Evolutionary conservation across 2,329 filamentous ascomycete genomes (phyloP).

Genomic region (Tolypocladium album): DNA sequence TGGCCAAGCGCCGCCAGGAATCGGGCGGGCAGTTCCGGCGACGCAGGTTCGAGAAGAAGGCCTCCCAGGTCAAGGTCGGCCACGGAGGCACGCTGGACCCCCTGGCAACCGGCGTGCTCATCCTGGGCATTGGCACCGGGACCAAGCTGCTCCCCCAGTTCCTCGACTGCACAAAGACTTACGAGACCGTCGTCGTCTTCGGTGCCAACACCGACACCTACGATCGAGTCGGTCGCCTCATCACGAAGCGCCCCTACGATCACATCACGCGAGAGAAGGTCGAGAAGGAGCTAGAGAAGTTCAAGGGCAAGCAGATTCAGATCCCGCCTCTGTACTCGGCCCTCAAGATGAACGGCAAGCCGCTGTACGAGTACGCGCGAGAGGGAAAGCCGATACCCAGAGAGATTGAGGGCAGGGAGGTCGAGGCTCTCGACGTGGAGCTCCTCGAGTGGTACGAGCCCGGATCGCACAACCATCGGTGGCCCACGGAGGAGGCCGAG

Average conservation of each 20-base stretch:
- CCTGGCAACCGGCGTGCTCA: constrained; percentile 83
- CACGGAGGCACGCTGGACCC: constrained; percentile 95
- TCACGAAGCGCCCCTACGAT: constrained; percentile 63
- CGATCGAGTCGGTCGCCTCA: constrained; percentile 74
- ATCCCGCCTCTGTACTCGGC: constrained; percentile 89
- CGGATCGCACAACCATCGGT: constrained; percentile 67
- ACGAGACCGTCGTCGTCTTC: constrained; percentile 83
- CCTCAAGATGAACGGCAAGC: constrained; percentile 85
- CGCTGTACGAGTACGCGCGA: constrained; percentile 89
- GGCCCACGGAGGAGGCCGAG: constrained; percentile 70
- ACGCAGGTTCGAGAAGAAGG: constrained; percentile 44
- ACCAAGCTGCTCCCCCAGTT: constrained; percentile 77
- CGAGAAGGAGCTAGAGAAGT: constrained; percentile 62
- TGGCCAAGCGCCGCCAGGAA: constrained; percentile 43
- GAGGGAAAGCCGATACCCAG: constrained; percentile 78
- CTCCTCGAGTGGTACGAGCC: constrained; percentile 77
- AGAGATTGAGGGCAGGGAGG: constrained; percentile 70
- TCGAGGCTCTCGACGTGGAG: constrained; percentile 69
- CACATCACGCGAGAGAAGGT: constrained; percentile 73
- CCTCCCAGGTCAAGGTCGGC: constrained; percentile 77
- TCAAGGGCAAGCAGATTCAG: constrained; percentile 78
- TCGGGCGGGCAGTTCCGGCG: constrained; percentile 48
- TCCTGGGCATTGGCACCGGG: constrained; percentile 75
- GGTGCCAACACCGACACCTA: constrained; percentile 90
- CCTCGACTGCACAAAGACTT: constrained; percentile 81